Evolutionary conservation across 2,329 filamentous ascomycete species (phyloP), one percentile per base, ranked within the genome.

Genomic region (Pestalotiopsis sp.): DNA sequence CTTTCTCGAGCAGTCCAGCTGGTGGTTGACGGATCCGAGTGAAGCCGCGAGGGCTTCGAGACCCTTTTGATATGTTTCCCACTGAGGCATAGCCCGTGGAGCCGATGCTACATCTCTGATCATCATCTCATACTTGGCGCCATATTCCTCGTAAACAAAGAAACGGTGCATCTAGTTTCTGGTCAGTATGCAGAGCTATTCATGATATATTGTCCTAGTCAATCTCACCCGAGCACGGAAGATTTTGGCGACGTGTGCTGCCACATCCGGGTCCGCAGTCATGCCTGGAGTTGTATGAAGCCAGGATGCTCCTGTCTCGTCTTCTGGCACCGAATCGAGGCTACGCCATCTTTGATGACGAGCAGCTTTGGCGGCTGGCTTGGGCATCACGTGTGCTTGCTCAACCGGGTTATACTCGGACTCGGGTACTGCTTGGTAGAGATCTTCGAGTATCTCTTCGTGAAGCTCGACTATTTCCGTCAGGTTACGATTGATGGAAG

Each of bases 101-200:
- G 91, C 86, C 31, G 90, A 86, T 41, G 90, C 89, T 45, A 97
- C 83, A 71, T 97, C 94, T 72, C 92, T 90, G 61, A 92, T 90
- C 84, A 98, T 92, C 72, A 94, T 86, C 73, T 97, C 94, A 79
- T 96, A 97, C 77, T 95, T 95, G 65, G 92, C 92, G 45, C 93
- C 93, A 78, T 97, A 99, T 74, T 97, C 93, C 81, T 97, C 93
- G 77, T 99, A 99, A 64, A 92, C 85, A 76, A 93, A 92, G 81
- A 98, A 96, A 0, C 90, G 90, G 69, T 89, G 88, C 82, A 97
- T 91, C 93, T 97, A 71, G 14, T 66, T 23, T 14, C 56, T 17
- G 12, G 65, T 67, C 23, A 67, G 49, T 25, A 25, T 52, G 20
- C n/a, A 65, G 6, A 14, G 20, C 62, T 52, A 27, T 14, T 27